These are phyloP conservation scores for Westerdykella ornata DNA, from an alignment of 2,329 filamentous ascomycete genomes.

Conservation along the genomic window DNA sequence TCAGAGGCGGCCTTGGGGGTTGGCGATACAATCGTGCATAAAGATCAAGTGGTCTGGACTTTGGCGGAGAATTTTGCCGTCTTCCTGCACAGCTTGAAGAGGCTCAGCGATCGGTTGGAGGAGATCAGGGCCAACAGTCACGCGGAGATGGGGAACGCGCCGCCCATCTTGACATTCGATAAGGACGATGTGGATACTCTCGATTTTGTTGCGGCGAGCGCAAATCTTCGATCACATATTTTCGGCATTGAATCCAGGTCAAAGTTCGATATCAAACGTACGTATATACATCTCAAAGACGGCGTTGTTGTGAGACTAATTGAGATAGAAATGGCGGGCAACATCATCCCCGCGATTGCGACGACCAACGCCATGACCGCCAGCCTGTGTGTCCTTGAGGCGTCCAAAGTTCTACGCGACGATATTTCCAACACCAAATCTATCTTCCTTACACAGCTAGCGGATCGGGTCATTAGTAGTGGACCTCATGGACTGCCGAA, in stretches of 20 bases:
- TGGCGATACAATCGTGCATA: slow-evolving; percentile 49
- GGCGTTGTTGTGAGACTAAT: slow-evolving; percentile 4
- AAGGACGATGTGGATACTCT: slow-evolving; percentile 95
- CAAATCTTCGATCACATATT: slow-evolving; percentile 81
- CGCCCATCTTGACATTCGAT: slow-evolving; percentile 75
- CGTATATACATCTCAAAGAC: slow-evolving; percentile 10
- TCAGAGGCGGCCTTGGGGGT: slow-evolving; percentile 48
- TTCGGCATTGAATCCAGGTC: slow-evolving; percentile 85
- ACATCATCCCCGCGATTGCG: slow-evolving; percentile 97
- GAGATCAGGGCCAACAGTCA: slow-evolving; percentile 49
- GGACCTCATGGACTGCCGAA: slow-evolving; percentile 60
- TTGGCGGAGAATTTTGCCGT: slow-evolving; percentile 76
- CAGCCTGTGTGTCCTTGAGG: slow-evolving; percentile 82
- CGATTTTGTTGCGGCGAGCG: slow-evolving; percentile 85
- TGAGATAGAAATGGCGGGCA: slow-evolving; percentile 80
- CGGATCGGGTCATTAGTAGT: slow-evolving; percentile 53
- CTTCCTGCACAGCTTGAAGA: slow-evolving; percentile 74
- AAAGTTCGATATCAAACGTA: slow-evolving; percentile 87
- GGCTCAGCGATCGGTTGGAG: slow-evolving; percentile 67
- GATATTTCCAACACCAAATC: slow-evolving; percentile 65
- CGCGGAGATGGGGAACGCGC: slow-evolving; percentile 42
- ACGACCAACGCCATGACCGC: slow-evolving; percentile 97
- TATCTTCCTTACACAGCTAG: slow-evolving; percentile 71
- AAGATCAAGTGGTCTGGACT: slow-evolving; percentile 76
- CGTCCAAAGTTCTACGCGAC: slow-evolving; percentile 78